phyloP scores from a whole-genome alignment of 1,284 basidiomycete species.

The Heterobasidion occidentale region DNA sequence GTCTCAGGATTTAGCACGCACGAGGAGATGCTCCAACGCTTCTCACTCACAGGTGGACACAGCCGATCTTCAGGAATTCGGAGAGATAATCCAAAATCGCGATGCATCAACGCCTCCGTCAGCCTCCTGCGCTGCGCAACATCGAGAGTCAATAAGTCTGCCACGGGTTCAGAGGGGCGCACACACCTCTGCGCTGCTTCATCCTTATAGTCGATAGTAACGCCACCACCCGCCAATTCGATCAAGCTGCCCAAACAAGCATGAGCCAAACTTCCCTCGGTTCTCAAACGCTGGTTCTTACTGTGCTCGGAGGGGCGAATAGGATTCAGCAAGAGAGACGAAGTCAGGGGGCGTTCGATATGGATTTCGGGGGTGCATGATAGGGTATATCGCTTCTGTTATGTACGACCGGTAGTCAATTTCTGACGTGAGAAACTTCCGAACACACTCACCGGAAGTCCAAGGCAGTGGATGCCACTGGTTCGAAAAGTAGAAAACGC shows the following conservation, averaged over 20 bases:
- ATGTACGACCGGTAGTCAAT: no score
- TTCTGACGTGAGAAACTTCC: no score
- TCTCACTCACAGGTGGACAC: conserved; percentile 67
- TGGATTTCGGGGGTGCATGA: conserved; percentile 58
- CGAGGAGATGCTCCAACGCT: not conserved
- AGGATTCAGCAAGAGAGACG: conserved; percentile 42
- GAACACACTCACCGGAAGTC: no score
- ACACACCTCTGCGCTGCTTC: conserved; percentile 57
- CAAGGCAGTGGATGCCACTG: no score
- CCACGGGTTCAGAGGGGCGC: not conserved
- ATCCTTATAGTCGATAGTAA: conserved; percentile 69
- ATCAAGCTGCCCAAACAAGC: conserved; percentile 20
- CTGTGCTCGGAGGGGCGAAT: conserved; percentile 56
- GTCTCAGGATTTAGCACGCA: not conserved
- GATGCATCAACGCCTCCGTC: conserved; percentile 67
- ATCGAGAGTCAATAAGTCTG: not conserved
- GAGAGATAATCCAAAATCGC: conserved; percentile 66
- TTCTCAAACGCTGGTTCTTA: conserved; percentile 25
- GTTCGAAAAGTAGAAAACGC: no score
- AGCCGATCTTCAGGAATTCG: conserved; percentile 63
- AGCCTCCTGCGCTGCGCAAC: conserved; percentile 41
- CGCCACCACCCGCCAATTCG: conserved; percentile 22
- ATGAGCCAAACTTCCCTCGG: no score
- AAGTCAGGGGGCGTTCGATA: conserved; percentile 62
- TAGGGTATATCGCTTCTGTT: no score